A percentile compares a stretch with the other conserved stretches of the same genome.
These are phyloP conservation scores for Lecanicillium sp. DNA, from an alignment of 2,329 filamentous ascomycete genomes.

Conservation along the genomic window DNA sequence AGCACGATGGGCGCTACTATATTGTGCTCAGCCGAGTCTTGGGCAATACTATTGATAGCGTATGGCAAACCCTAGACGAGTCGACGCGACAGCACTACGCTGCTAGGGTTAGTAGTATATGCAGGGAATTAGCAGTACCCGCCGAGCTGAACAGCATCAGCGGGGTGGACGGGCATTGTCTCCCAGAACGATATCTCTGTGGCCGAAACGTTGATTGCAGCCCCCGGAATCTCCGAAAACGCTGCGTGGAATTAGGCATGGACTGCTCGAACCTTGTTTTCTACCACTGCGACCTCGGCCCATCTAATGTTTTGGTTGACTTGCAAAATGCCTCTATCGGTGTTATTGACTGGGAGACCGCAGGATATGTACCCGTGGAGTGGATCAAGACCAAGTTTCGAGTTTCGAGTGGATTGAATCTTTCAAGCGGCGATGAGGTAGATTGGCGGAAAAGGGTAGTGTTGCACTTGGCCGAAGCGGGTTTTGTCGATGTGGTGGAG, in stretches of 20 bases:
- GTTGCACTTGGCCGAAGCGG: not conserved
- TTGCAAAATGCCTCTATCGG: conserved; percentile 13
- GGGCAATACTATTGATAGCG: conserved; percentile 15
- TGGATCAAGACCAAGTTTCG: conserved; percentile 25
- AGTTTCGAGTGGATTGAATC: conserved; percentile 20
- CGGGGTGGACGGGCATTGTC: conserved; percentile 11
- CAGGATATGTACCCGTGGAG: conserved; percentile 20
- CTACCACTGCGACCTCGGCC: conserved; percentile 22
- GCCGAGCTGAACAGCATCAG: conserved; percentile 3
- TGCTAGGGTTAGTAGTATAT: conserved; percentile 10
- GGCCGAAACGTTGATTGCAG: not conserved
- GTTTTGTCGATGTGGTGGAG: not conserved
- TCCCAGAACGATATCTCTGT: conserved; percentile 10
- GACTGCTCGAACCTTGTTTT: conserved; percentile 19
- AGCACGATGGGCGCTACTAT: conserved; percentile 16
- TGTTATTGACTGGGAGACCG: conserved; percentile 23
- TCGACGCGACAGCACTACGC: conserved; percentile 14
- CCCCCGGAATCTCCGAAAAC: conserved; percentile 4
- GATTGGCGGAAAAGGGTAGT: conserved; percentile 4
- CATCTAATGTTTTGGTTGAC: conserved; percentile 21
- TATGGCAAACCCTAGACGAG: conserved; percentile 16
- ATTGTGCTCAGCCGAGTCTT: conserved; percentile 16
- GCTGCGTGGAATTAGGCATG: conserved; percentile 16
- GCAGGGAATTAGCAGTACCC: conserved; percentile 7
- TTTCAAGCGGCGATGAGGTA: conserved; percentile 8